Percentiles rank a stretch among this genome's conserved stretches.
phyloP scores from a whole-genome alignment of 164 flowering plant species.

The Amborella trichopoda region DNA sequence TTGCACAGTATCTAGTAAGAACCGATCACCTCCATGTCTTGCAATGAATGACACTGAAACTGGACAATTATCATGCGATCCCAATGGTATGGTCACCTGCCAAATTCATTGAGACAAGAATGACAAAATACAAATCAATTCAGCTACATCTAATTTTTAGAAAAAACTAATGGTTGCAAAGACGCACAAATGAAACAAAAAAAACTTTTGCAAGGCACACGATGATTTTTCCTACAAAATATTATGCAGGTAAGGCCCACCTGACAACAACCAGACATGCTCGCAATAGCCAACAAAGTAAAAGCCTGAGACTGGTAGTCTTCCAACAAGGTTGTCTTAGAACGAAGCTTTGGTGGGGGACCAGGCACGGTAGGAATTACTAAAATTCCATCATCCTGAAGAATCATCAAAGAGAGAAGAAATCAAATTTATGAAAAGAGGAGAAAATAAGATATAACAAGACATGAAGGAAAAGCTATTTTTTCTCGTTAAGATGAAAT shows the following conservation, averaged over 20 bases:
- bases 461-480: too few relatives aligned
- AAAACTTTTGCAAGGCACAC: neutral
- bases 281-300: constrained; percentile 54
- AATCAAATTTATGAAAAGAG: too few relatives aligned
- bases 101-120: constrained; percentile 2
- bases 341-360: constrained; percentile 77
- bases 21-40: constrained; percentile 81
- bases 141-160: too few relatives aligned
- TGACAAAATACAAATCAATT: neutral
- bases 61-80: constrained; percentile 67
- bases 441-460: too few relatives aligned
- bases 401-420: constrained; percentile 4
- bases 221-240: neutral
- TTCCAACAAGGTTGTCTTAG: constrained; percentile 45
- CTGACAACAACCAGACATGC: constrained; percentile 96
- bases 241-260: constrained; percentile 16
- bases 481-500: too few relatives aligned
- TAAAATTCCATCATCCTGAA: constrained; percentile 80
- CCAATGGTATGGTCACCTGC: constrained; percentile 81
- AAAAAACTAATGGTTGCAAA: neutral
- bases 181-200: neutral
- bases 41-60: constrained; percentile 83
- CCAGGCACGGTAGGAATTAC: constrained; percentile 69
- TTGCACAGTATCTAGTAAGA: constrained; percentile 67
- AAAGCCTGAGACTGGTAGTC: constrained; percentile 38